Percentiles rank a stretch among this genome's conserved stretches.
phyloP scores from a whole-genome alignment of 2,329 filamentous ascomycete species.

The Alternaria alternata region DNA sequence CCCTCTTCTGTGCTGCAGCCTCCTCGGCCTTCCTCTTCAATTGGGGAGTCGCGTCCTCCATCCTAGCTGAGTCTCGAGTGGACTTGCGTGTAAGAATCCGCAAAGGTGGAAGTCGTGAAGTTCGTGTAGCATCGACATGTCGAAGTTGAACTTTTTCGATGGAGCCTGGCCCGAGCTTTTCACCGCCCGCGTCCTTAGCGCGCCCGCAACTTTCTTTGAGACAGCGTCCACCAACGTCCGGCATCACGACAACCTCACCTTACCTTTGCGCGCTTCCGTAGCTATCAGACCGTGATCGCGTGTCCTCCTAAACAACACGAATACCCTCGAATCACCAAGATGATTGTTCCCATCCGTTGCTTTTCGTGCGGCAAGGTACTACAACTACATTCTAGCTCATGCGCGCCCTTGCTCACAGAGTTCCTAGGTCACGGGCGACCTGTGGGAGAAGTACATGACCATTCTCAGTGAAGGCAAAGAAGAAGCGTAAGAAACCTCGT shows the following conservation, averaged over 20 bases:
- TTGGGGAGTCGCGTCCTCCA: constrained; percentile 38
- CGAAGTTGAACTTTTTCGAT: constrained; percentile 29
- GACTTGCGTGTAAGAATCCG: constrained; percentile 4
- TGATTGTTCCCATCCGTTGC: constrained; percentile 99
- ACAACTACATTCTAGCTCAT: constrained; percentile 12
- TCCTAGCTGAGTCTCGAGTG: constrained; percentile 12
- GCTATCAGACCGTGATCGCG: constrained; percentile 1
- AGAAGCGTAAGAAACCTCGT: constrained; percentile 43
- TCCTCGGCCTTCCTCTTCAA: constrained; percentile 45
- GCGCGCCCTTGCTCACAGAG: constrained; percentile 36
- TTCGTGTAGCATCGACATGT: background rate
- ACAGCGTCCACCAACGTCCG: constrained; percentile 24
- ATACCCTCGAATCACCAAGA: constrained; percentile 58
- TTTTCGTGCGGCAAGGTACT: constrained; percentile 98
- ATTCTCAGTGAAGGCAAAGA: constrained; percentile 73
- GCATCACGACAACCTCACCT: constrained; percentile 17
- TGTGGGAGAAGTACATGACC: constrained; percentile 95
- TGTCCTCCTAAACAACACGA: background rate
- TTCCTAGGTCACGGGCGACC: constrained; percentile 86
- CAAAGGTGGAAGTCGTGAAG: constrained; percentile 6
- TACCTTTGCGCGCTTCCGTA: constrained; percentile 1
- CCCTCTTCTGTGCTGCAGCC: constrained; percentile 38
- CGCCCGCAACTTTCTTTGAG: constrained; percentile 47
- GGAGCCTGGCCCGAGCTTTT: constrained; percentile 39
- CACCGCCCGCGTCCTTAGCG: constrained; percentile 44